phyloP scores from a whole-genome alignment of 1,139 yeast species.

The Scheffersomyces parashehatae region DNA sequence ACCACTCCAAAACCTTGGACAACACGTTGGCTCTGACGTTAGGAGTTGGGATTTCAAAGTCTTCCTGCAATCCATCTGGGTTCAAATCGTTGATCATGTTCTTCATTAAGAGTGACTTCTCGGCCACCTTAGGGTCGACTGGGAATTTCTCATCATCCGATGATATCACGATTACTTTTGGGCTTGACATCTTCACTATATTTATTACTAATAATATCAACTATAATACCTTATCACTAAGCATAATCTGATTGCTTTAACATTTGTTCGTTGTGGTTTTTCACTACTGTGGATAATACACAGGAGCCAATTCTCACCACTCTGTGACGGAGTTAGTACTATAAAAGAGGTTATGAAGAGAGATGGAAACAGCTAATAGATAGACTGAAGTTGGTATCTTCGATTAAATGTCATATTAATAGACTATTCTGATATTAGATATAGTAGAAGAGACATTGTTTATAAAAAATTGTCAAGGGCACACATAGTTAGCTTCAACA shows the following conservation, averaged over 20 bases:
- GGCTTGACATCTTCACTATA: slow-evolving; percentile 19
- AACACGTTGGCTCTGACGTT: slow-evolving; percentile 85
- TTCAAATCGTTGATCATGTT: slow-evolving; percentile 85
- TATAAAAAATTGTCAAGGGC: too few relatives aligned
- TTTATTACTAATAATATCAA: background rate
- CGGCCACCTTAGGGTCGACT: slow-evolving; percentile 84
- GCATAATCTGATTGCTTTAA: background rate
- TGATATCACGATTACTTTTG: slow-evolving; percentile 62
- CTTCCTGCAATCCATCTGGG: slow-evolving; percentile 61
- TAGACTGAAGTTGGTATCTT: too few relatives aligned
- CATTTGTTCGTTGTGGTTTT: slow-evolving; percentile 1
- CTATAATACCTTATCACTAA: background rate
- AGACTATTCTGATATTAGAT: too few relatives aligned
- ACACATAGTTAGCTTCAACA: too few relatives aligned
- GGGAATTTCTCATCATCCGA: slow-evolving; percentile 74
- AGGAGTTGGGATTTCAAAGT: slow-evolving; percentile 88
- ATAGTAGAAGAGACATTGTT: too few relatives aligned
- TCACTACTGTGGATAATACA: background rate
- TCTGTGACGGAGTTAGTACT: too few relatives aligned
- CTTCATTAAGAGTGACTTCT: slow-evolving; percentile 82
- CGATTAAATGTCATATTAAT: too few relatives aligned
- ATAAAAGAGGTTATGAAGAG: too few relatives aligned
- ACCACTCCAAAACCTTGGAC: slow-evolving; percentile 93
- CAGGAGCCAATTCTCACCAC: too few relatives aligned
- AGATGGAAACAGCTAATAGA: too few relatives aligned